A percentile compares a stretch with the other conserved stretches of the same genome.
phyloP scores from a whole-genome alignment of 257 asterid genomes.

The Petunia secreta region DNA sequence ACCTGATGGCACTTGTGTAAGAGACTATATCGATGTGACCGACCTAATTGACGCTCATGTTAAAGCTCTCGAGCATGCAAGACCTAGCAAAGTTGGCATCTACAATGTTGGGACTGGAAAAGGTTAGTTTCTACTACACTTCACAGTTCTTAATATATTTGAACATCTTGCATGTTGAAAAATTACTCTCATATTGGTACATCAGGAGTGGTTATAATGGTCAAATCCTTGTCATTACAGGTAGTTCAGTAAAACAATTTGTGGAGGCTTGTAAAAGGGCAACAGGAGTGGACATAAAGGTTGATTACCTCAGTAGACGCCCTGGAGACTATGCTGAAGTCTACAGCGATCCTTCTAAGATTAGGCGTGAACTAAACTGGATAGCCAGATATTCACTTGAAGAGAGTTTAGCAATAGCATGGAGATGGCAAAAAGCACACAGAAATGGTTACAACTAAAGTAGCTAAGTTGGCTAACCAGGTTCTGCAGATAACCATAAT shows the following conservation, averaged over 20 bases:
- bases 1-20: slow-evolving; percentile 81
- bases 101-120: slow-evolving; percentile 92
- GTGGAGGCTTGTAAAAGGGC: slow-evolving; percentile 93
- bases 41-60: slow-evolving; percentile 91
- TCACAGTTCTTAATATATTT: not conserved
- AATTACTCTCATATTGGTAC: not conserved
- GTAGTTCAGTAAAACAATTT: slow-evolving; percentile 86
- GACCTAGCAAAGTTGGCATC: slow-evolving; percentile 68
- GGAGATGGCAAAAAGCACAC: slow-evolving; percentile 97
- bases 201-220: not conserved
- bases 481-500: slow-evolving; percentile 11
- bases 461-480: not conserved
- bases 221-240: slow-evolving; percentile 36
- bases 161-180: not conserved
- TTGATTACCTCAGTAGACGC: slow-evolving; percentile 69
- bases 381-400: slow-evolving; percentile 69
- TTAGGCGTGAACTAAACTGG: slow-evolving; percentile 73
- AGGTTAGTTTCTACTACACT: slow-evolving; percentile 41
- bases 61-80: slow-evolving; percentile 75
- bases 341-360: slow-evolving; percentile 85
- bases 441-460: slow-evolving; percentile 57
- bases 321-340: slow-evolving; percentile 93
- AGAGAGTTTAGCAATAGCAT: slow-evolving; percentile 73
- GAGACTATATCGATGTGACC: slow-evolving; percentile 89
- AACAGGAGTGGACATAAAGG: slow-evolving; percentile 71